Conservation (phyloP, 2,329 filamentous ascomycete genomes). For the Pseudogymnoascus sp. region DNA sequence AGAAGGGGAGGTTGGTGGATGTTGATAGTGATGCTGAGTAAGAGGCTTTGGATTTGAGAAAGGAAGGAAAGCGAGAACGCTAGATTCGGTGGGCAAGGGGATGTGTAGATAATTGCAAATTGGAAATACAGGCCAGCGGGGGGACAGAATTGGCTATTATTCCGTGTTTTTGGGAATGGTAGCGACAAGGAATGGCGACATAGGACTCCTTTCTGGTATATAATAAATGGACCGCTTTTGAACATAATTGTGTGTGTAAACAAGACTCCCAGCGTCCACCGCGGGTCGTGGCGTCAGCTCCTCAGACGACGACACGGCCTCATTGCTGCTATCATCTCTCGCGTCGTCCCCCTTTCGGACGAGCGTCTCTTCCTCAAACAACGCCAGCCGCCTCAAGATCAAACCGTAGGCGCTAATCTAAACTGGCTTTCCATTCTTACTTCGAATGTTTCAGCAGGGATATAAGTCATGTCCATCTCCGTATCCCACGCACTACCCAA, state of each 20-base stretch:
- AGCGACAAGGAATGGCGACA: background rate
- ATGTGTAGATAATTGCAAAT: background rate
- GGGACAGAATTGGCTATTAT: background rate
- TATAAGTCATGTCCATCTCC: background rate
- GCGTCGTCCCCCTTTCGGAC: too few species aligned
- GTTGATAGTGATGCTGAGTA: conserved; percentile 19
- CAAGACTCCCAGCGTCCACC: background rate
- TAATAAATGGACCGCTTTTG: background rate
- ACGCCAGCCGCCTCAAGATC: background rate
- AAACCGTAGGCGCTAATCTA: background rate
- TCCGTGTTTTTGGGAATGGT: background rate
- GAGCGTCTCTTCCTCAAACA: too few species aligned
- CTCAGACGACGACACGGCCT: too few species aligned
- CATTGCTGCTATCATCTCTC: too few species aligned
- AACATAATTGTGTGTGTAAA: background rate
- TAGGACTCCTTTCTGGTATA: conserved; percentile 2
- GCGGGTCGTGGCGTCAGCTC: too few species aligned
- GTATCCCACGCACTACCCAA: too few species aligned
- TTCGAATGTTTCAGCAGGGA: background rate
- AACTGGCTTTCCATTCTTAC: background rate
- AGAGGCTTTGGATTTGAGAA: background rate
- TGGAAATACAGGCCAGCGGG: background rate
- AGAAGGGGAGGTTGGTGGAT: conserved; percentile 34
- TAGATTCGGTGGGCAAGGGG: background rate
- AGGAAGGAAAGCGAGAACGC: background rate